These are phyloP conservation scores for Adansonia grandidieri DNA, from an alignment of 441 rosid species.

Conservation along the genomic window DNA sequence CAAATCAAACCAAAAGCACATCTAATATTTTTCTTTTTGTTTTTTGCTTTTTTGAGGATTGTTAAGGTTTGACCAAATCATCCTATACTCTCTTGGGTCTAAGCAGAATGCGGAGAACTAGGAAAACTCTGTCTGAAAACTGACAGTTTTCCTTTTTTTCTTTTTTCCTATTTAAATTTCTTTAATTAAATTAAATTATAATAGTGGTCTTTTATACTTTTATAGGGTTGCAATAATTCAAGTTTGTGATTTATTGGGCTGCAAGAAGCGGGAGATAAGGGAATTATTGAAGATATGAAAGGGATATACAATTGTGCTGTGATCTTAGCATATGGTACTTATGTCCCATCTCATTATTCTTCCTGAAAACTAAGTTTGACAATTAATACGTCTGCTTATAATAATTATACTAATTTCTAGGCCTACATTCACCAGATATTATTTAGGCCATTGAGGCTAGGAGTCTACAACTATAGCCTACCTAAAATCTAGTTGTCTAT, in stretches of 20 bases:
- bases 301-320: conserved; percentile 29
- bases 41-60: neutral
- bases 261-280: conserved; percentile 26
- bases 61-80: conserved; percentile 10
- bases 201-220: neutral
- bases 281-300: conserved; percentile 39
- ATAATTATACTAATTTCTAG: conserved; percentile 19
- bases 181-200: neutral
- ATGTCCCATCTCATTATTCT: conserved; percentile 43
- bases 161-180: neutral
- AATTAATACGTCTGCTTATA: conserved; percentile 9
- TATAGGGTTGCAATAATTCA: neutral
- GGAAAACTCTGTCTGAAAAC: conserved; percentile 8
- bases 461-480: neutral
- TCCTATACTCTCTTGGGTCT: neutral
- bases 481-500: neutral
- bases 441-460: neutral
- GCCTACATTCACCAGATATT: neutral
- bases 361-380: conserved; percentile 12
- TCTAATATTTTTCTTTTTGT: neutral
- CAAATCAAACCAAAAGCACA: neutral
- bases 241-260: neutral
- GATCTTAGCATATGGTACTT: conserved; percentile 23
- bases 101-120: neutral
- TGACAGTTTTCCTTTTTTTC: neutral